A percentile compares a stretch with the other conserved stretches of the same genome.
phyloP scores from a whole-genome alignment of 805 yeast species.

The Wickerhamomyces chaumierensis region DNA sequence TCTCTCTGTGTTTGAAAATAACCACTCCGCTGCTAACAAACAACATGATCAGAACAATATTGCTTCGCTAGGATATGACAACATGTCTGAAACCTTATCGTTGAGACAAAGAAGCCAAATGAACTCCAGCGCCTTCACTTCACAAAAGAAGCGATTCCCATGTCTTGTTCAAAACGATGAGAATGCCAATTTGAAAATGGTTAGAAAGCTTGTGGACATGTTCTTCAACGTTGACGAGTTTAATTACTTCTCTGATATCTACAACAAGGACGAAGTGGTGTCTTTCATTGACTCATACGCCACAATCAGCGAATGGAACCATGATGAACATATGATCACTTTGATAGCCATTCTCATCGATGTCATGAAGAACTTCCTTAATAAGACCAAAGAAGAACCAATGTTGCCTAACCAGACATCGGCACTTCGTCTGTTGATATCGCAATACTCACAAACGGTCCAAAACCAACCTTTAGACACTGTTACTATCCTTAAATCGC shows the following conservation, averaged over 20 bases:
- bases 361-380: slow-evolving; percentile 7
- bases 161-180: slow-evolving; percentile 2
- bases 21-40: slow-evolving; percentile 2
- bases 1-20: slow-evolving; percentile 17
- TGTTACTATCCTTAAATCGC: slow-evolving; percentile 9
- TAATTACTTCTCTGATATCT: slow-evolving; percentile 9
- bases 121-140: not conserved
- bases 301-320: slow-evolving; percentile 3
- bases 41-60: slow-evolving; percentile 10
- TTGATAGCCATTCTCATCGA: slow-evolving; percentile 12
- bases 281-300: slow-evolving; percentile 6
- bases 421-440: slow-evolving; percentile 2
- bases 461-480: slow-evolving; percentile 11
- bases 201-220: slow-evolving; percentile 3
- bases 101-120: not conserved
- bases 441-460: slow-evolving; percentile 11
- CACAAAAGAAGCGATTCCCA: slow-evolving; percentile 7
- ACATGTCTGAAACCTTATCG: slow-evolving; percentile 1
- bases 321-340: slow-evolving; percentile 14
- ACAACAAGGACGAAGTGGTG: slow-evolving; percentile 7
- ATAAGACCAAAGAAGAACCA: slow-evolving; percentile 1
- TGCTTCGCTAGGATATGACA: slow-evolving; percentile 5
- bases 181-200: slow-evolving; percentile 4
- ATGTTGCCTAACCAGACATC: not conserved
- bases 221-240: slow-evolving; percentile 9